Evolutionary conservation across 208 protist genomes (phyloP).

Genomic region (Acanthamoeba triangularis): DNA sequence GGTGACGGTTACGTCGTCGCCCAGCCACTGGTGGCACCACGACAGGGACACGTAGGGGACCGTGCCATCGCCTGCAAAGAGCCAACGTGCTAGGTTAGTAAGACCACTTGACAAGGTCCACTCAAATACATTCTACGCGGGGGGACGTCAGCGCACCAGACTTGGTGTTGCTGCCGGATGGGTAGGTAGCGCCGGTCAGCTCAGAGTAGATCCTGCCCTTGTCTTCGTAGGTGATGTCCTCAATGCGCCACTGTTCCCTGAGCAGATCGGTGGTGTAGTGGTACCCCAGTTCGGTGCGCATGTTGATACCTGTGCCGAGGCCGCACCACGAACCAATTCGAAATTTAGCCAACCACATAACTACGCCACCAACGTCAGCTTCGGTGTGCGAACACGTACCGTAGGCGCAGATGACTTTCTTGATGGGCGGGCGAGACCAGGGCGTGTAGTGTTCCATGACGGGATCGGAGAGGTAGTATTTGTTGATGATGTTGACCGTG

Average conservation of each 20-base stretch:
- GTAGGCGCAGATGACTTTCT: constrained; percentile 11
- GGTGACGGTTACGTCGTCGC: neutral
- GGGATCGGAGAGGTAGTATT: constrained; percentile 49
- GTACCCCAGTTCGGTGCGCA: constrained; percentile 49
- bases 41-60: constrained; percentile 52
- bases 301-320: neutral
- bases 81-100: neutral
- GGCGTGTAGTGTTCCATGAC: constrained; percentile 7
- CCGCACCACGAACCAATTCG: too few relatives aligned
- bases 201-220: constrained; percentile 15
- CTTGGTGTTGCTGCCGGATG: neutral
- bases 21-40: constrained; percentile 41
- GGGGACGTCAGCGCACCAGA: neutral
- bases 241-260: neutral
- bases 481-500: constrained; percentile 56
- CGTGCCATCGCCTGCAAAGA: neutral
- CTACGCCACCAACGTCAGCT: too few relatives aligned
- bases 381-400: neutral
- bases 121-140: neutral
- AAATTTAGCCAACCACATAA: too few relatives aligned
- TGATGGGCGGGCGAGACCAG: constrained; percentile 16
- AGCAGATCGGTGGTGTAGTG: neutral
- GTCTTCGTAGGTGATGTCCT: constrained; percentile 26
- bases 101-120: too few relatives aligned
- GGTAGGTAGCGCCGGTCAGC: neutral